A percentile compares a stretch with the other conserved stretches of the same genome.
Evolutionary conservation across 208 protist species (phyloP).

Genomic region (Leishmania amazonensis): DNA sequence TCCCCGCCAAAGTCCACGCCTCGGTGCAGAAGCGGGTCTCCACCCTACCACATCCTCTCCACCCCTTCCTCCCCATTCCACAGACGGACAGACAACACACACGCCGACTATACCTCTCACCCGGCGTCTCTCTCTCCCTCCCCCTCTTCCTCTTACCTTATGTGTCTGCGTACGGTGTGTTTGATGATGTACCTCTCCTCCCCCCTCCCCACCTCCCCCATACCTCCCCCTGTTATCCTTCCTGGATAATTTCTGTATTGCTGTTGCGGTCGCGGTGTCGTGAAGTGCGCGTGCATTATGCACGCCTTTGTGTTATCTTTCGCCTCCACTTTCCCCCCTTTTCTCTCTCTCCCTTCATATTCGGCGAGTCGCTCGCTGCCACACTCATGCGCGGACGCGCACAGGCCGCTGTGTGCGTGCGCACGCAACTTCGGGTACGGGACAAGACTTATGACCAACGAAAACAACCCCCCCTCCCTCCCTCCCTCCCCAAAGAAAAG

Average conservation of each 20-base stretch:
- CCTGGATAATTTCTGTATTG: background rate
- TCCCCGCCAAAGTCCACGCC: background rate
- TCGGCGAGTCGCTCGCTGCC: background rate
- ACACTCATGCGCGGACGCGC: background rate
- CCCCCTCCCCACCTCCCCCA: background rate
- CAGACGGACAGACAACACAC: background rate
- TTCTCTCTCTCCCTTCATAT: background rate
- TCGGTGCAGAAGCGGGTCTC: background rate
- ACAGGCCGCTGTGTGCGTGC: background rate
- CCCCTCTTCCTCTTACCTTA: background rate
- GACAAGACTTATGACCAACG: background rate
- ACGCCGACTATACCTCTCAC: background rate
- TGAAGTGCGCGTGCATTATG: background rate
- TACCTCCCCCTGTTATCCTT: background rate
- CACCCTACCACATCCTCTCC: background rate
- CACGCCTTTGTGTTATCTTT: background rate
- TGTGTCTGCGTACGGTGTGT: background rate
- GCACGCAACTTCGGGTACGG: background rate
- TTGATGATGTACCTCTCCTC: background rate
- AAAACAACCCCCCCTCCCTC: background rate
- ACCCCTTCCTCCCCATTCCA: background rate
- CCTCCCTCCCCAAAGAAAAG: background rate
- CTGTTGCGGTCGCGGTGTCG: background rate
- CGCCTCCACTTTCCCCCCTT: background rate
- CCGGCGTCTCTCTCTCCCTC: background rate